Conservation (phyloP, 768 basidiomycete genomes). For the Ramaria sp. region DNA sequence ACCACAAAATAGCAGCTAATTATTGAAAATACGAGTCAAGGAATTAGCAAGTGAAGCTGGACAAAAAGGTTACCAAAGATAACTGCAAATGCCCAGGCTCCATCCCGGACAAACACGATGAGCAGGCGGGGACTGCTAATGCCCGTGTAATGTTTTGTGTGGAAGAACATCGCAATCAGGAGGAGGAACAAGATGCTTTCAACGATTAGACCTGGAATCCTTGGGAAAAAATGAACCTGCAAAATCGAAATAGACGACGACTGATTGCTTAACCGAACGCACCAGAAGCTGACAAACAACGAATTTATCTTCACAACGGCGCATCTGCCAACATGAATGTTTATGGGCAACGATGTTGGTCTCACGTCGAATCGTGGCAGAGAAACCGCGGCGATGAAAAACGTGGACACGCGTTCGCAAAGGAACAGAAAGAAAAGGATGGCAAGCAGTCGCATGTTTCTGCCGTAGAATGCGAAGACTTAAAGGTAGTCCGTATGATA, state of each 20-base stretch:
- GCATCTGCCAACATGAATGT: neutral
- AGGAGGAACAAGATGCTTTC: constrained; percentile 1
- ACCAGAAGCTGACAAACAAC: constrained; percentile 1
- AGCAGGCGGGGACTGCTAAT: neutral
- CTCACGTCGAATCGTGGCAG: neutral
- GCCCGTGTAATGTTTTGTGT: neutral
- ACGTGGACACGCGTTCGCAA: neutral
- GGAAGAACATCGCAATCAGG: neutral
- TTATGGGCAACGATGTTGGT: neutral
- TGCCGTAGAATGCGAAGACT: constrained; percentile 6
- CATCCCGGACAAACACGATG: constrained; percentile 8
- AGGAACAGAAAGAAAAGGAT: neutral
- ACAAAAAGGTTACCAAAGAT: neutral
- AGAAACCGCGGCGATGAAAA: neutral
- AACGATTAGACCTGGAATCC: neutral
- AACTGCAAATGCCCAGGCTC: constrained; percentile 4
- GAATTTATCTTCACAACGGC: neutral
- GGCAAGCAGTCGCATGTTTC: neutral
- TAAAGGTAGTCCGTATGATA: neutral
- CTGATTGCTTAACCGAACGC: neutral
- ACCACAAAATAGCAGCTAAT: constrained; percentile 4
- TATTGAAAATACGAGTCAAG: neutral
- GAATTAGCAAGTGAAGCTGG: neutral
- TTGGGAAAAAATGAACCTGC: no score
- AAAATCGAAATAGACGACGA: neutral